Evolutionary conservation across 768 basidiomycete genomes (phyloP), one percentile per base, ranked within the genome.

Genomic region (Tricholoma bakamatsutake): DNA sequence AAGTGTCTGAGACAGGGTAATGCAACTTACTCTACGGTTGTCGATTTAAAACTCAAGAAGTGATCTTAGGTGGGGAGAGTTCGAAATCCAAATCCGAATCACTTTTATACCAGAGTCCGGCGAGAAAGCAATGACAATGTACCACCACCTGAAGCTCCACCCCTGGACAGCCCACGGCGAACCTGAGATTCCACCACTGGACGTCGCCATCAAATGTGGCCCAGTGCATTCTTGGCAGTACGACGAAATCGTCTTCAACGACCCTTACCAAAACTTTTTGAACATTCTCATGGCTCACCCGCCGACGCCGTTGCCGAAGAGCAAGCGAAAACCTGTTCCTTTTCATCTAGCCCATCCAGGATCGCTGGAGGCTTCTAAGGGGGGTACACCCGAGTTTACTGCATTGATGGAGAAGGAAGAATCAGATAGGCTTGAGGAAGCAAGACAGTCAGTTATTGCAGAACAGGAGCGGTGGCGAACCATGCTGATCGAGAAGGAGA

Each of bases 191-290:
- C 85, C 87, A 0, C 77, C 86, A 4, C 76, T 85, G 7, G 86
- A 88, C 13, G 76, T 77, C 21, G 85, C 88, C 2, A 76, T 82
- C 64, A 84, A 83, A 64, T 65, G 78, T 27, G 87, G 86, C 0
- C 88, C 90, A 0, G 92, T 99, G 28, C 90, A 97, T 68, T 90
- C 93, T 0, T 99, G 96, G 95, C 96, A 98, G 65, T 98, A 98
- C 72, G 96, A 98, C 71, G 97, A 99, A 72, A 81, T 98, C 59
- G 92, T 98, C 51, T 98, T 99, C 73, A 82, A 85, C 65, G 96
- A 98, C 62, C 97, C 97, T 1, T 92, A 87, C 59, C 85, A 90
- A 56, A 78, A 84, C 35, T 94, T 98, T 73, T 80, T 97, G 58
- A 83, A 84, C 61, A 77, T 89, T 50, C 80, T 98, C 51, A 87